phyloP scores from a whole-genome alignment of 1,284 basidiomycete species.

The Leccinum ponderosum region DNA sequence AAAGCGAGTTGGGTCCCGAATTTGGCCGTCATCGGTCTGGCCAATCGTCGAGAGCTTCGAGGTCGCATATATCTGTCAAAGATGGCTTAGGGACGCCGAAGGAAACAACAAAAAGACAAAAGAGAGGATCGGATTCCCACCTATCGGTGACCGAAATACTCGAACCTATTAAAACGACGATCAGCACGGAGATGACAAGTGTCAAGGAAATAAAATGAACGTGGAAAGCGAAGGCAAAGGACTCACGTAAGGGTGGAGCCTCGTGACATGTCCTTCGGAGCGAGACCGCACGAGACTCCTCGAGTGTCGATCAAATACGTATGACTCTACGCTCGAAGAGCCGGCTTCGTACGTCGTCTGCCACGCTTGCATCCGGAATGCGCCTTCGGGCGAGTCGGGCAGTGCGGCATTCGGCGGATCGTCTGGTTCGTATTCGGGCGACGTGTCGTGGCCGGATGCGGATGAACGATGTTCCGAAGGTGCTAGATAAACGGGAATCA shows the following conservation, averaged over 20 bases:
- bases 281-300: constrained; percentile 32
- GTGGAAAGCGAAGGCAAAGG: background rate
- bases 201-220: background rate
- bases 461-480: constrained; percentile 20
- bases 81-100: constrained; percentile 6
- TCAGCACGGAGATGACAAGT: constrained; percentile 12
- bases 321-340: constrained; percentile 22
- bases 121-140: constrained; percentile 11
- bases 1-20: background rate
- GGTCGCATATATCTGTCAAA: constrained; percentile 28
- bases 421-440: constrained; percentile 33
- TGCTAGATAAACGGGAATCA: constrained; percentile 9
- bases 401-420: constrained; percentile 17
- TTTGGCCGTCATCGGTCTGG: constrained; percentile 19
- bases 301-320: constrained; percentile 31
- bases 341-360: constrained; percentile 16
- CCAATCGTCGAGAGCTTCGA: constrained; percentile 26
- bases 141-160: constrained; percentile 32
- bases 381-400: constrained; percentile 26
- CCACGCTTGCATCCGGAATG: constrained; percentile 27
- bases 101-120: background rate
- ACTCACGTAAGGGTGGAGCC: constrained; percentile 35
- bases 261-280: constrained; percentile 26
- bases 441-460: constrained; percentile 28
- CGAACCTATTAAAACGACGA: constrained; percentile 23